Base-by-base conservation (phyloP, 257 asterid species). In the Solanum clarkiae region DNA sequence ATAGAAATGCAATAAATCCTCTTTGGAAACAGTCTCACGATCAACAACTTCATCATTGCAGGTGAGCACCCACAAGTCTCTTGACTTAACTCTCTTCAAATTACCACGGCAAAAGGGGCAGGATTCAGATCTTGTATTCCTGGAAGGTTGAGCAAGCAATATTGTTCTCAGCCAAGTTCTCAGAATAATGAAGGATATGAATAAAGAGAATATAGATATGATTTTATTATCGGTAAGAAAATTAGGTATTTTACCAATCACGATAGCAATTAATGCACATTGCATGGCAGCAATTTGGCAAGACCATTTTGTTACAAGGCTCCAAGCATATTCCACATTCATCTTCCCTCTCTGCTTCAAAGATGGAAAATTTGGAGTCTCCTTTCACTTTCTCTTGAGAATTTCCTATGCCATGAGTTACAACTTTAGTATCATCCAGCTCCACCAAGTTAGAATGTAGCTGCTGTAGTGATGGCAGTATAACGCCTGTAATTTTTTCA, bases 81-180 rank as follows among this genome's bases (percentile, higher is more conserved):
- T 87, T 0, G 98, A 94, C 80, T 87, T 85, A 8, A 96, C 98
- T 84, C 97, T 89, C 86, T 89, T 92, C 75, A 96, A 86, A 49
- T 93, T 93, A 40, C 97, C 98, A 1, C 98, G 97, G 81, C 98
- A 96, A 88, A 94, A 94, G 3, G 99, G 99, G 85, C 98, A 94
- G 8, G 98, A 94, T 85, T 92, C 94, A 0, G 98, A 93, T 90
- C 98, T 92, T 45, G 91, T 84, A 84, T 90, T 93, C 99, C 99
- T 96, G 90, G 85, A 86, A 86, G 63, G 51, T 85, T 10, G 69
- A 47, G 79, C 53, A 81, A 49, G 18, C 63, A 47, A 24, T 63
- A 49, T 10, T 42, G 24, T 84, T 80, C 85, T 56, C 81, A 84
- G 55, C 69, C 81, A 62, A 17, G 36, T 1, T 12, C 16, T 51